phyloP scores from a whole-genome alignment of 768 basidiomycete species.

The Tricholoma sp. region DNA sequence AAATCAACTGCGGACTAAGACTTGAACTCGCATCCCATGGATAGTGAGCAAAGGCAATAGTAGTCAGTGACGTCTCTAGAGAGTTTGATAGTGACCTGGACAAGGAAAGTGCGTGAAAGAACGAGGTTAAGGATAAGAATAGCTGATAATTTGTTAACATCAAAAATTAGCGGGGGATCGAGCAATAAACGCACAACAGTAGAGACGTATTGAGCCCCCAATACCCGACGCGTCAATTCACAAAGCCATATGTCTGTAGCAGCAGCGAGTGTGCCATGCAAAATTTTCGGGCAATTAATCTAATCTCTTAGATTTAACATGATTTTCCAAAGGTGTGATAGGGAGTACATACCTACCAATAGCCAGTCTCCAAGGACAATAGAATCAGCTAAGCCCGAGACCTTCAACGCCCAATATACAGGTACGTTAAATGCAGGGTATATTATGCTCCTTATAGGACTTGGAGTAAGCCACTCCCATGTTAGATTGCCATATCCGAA shows the following conservation, averaged over 20 bases:
- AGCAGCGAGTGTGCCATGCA: slow-evolving; percentile 76
- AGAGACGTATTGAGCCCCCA: slow-evolving; percentile 54
- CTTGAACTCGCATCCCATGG: slow-evolving; percentile 55
- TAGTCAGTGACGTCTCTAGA: slow-evolving; percentile 81
- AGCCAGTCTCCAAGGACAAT: slow-evolving; percentile 35
- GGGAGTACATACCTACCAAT: slow-evolving; percentile 51
- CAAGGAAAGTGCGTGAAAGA: slow-evolving; percentile 81
- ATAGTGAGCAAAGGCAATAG: slow-evolving; percentile 70
- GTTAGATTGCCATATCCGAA: slow-evolving; percentile 91
- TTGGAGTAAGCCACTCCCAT: slow-evolving; percentile 86
- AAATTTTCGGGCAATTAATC: slow-evolving; percentile 68
- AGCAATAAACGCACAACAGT: slow-evolving; percentile 52
- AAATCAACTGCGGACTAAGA: slow-evolving; percentile 33
- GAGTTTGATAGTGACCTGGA: slow-evolving; percentile 92
- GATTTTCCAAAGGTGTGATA: not conserved
- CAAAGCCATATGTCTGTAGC: slow-evolving; percentile 74
- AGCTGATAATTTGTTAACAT: slow-evolving; percentile 38
- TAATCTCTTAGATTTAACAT: slow-evolving; percentile 23
- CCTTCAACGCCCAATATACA: slow-evolving; percentile 65
- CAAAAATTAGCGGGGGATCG: not conserved
- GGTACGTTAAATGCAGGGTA: slow-evolving; percentile 83
- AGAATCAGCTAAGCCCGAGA: slow-evolving; percentile 43
- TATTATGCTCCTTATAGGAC: slow-evolving; percentile 72
- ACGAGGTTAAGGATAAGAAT: slow-evolving; percentile 75
- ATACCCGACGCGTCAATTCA: slow-evolving; percentile 48